Evolutionary conservation across 192 early-diverging fungal species (phyloP).

Genomic region (Diversispora eburnea): DNA sequence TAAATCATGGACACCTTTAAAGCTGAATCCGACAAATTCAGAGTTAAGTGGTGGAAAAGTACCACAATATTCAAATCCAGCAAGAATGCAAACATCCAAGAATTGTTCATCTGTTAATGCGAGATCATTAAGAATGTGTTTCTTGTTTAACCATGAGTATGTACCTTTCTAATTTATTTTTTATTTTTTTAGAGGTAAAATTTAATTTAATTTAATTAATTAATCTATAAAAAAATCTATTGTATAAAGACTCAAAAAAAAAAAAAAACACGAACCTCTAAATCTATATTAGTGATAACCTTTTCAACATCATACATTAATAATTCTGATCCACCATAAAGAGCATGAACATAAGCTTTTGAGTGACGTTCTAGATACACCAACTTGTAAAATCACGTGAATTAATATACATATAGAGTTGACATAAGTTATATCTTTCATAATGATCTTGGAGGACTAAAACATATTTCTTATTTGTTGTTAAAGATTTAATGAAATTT

Average conservation of each 20-base stretch:
- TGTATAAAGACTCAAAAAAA: background rate
- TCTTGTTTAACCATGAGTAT: slow-evolving; percentile 63
- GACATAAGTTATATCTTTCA: slow-evolving; percentile 2
- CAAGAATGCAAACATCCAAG: slow-evolving; percentile 75
- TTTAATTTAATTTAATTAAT: background rate
- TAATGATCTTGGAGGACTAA: background rate
- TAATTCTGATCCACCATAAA: slow-evolving; percentile 68
- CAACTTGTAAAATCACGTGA: slow-evolving; percentile 41
- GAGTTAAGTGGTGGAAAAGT: slow-evolving; percentile 76
- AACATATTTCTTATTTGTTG: background rate
- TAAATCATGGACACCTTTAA: slow-evolving; percentile 65
- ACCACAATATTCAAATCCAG: slow-evolving; percentile 70
- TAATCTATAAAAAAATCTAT: background rate
- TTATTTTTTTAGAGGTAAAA: background rate
- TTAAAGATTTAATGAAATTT: background rate
- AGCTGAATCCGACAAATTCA: slow-evolving; percentile 56
- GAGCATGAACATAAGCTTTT: slow-evolving; percentile 63
- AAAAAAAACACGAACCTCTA: slow-evolving; percentile 33
- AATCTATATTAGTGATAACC: slow-evolving; percentile 64
- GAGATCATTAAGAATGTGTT: slow-evolving; percentile 55
- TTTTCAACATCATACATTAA: slow-evolving; percentile 75
- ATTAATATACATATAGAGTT: background rate
- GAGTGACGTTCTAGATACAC: slow-evolving; percentile 69
- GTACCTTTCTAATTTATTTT: slow-evolving; percentile 48
- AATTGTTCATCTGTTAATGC: slow-evolving; percentile 65